Conservation (phyloP, 257 asterid genomes). For the Galeopsis tetrahit region DNA sequence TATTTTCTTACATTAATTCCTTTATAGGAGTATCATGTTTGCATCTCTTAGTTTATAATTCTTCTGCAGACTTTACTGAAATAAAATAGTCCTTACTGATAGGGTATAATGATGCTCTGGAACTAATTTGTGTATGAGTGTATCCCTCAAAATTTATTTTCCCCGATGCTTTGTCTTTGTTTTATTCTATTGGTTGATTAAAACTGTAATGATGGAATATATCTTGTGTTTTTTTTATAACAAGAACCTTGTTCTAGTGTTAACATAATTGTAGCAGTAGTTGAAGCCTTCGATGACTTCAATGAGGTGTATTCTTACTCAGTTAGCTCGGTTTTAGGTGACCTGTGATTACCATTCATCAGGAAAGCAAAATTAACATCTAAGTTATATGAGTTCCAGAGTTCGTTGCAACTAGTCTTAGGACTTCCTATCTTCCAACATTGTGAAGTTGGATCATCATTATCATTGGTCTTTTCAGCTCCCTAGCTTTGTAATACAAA, state of each 20-base stretch:
- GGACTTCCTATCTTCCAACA: conserved; percentile 20
- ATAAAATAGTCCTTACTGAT: not conserved
- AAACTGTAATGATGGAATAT: not conserved
- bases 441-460: not conserved
- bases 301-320: not conserved
- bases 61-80: not conserved
- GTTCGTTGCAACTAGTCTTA: not conserved
- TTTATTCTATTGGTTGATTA: not conserved
- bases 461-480: not conserved
- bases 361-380: not conserved
- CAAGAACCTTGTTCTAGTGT: not conserved
- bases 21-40: not conserved
- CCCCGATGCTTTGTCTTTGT: not conserved
- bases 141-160: not conserved
- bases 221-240: too few relatives aligned
- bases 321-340: not conserved
- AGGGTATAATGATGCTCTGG: not conserved
- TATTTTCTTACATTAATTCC: not conserved
- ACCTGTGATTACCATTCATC: not conserved
- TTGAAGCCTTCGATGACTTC: not conserved
- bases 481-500: not conserved
- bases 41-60: conserved; percentile 1
- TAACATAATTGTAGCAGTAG: not conserved
- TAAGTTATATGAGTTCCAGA: not conserved
- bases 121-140: not conserved